A percentile compares a stretch with the other conserved stretches of the same genome.
Evolutionary conservation across 2,329 filamentous ascomycete species (phyloP).

Genomic region (Aspergillus fijiensis): DNA sequence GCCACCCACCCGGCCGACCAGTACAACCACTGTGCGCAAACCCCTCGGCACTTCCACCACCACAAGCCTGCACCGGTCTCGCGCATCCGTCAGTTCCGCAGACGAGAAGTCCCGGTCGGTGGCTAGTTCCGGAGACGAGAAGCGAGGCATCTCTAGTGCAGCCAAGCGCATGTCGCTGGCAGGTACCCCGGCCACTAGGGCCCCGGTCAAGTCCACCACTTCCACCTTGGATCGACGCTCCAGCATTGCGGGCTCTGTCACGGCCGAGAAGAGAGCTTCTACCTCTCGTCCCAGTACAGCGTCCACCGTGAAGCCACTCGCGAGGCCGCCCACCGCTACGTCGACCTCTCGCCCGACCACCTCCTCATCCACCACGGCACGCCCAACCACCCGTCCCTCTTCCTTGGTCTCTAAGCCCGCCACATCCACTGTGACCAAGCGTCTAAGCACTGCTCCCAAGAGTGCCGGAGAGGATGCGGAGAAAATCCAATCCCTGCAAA

Average conservation of each 20-base stretch:
- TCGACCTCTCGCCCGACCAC: constrained; percentile 25
- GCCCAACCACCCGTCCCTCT: constrained; percentile 19
- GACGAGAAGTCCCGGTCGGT: constrained; percentile 44
- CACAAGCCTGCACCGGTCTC: constrained; percentile 41
- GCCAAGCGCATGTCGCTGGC: constrained; percentile 49
- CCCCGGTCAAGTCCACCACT: constrained; percentile 34
- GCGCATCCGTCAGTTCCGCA: constrained; percentile 44
- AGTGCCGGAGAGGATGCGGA: constrained; percentile 29
- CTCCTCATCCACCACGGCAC: constrained; percentile 24
- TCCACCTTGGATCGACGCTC: constrained; percentile 39
- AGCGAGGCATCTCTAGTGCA: constrained; percentile 41
- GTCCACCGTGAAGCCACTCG: constrained; percentile 26
- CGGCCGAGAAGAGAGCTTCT: constrained; percentile 33
- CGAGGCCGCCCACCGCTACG: constrained; percentile 28
- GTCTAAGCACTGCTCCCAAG: constrained; percentile 38
- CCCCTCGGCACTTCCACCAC: constrained; percentile 38
- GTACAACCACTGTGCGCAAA: constrained; percentile 35
- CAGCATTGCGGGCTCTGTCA: constrained; percentile 38
- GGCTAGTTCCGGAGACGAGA: constrained; percentile 47
- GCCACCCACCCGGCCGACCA: constrained; percentile 45
- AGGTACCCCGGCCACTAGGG: constrained; percentile 36
- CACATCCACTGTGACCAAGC: constrained; percentile 29
- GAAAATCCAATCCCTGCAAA: constrained; percentile 37
- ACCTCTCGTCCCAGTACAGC: constrained; percentile 20
- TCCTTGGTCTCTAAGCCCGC: constrained; percentile 19